These are phyloP conservation scores for Rubus parviflorus DNA, from an alignment of 306 rosid species.

Conservation along the genomic window DNA sequence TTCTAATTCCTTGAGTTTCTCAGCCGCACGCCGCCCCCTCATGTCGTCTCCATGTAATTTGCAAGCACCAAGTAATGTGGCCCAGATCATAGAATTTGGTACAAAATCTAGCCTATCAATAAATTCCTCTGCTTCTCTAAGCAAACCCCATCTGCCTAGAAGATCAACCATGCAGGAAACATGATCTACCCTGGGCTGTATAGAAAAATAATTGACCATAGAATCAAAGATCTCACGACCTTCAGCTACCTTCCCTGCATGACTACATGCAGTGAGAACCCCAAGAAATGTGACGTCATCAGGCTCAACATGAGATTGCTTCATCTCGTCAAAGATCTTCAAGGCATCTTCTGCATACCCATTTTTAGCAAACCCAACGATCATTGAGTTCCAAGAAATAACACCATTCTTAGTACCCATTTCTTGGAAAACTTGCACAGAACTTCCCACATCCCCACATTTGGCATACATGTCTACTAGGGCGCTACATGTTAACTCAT, in stretches of 20 bases:
- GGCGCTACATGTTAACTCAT: slow-evolving; percentile 68
- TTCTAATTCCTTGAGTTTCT: slow-evolving; percentile 61
- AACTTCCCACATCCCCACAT: slow-evolving; percentile 64
- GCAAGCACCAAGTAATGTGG: slow-evolving; percentile 73
- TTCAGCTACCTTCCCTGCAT: slow-evolving; percentile 70
- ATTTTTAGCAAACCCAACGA: slow-evolving; percentile 79
- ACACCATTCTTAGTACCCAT: slow-evolving; percentile 49
- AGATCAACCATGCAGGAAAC: slow-evolving; percentile 77
- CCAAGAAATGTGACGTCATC: slow-evolving; percentile 86
- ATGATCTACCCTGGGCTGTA: slow-evolving; percentile 63
- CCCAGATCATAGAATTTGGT: slow-evolving; percentile 70
- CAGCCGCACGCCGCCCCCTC: slow-evolving; percentile 66
- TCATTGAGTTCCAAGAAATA: slow-evolving; percentile 88
- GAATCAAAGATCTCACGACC: slow-evolving; percentile 52
- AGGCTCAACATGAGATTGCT: slow-evolving; percentile 42
- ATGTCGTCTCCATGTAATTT: slow-evolving; percentile 75
- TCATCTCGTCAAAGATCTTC: slow-evolving; percentile 58
- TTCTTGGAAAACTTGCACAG: slow-evolving; percentile 63
- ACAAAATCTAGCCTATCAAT: slow-evolving; percentile 38
- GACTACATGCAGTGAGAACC: slow-evolving; percentile 85
- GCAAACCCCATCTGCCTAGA: slow-evolving; percentile 78
- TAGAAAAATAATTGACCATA: slow-evolving; percentile 49
- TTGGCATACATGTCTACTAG: slow-evolving; percentile 90
- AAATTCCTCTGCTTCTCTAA: slow-evolving; percentile 72
- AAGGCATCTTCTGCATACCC: slow-evolving; percentile 66